phyloP scores from a whole-genome alignment of 768 basidiomycete species.

The Boletus sensibilis region DNA sequence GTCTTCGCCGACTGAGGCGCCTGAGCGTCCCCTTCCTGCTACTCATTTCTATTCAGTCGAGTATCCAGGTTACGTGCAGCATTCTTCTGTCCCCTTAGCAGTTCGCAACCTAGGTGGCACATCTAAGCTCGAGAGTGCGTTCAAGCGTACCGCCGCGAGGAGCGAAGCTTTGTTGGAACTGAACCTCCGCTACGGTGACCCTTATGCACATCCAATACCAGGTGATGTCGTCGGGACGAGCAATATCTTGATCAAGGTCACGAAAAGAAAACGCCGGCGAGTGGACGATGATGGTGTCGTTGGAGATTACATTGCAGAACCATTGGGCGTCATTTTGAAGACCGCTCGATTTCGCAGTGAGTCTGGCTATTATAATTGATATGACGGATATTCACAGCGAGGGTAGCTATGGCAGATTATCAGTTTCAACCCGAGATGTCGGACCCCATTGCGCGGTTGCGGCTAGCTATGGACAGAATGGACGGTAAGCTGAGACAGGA shows the following conservation, averaged over 20 bases:
- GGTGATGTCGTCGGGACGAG: constrained; percentile 76
- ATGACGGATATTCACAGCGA: constrained; percentile 1
- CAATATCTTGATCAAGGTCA: constrained; percentile 85
- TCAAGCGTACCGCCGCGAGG: constrained; percentile 65
- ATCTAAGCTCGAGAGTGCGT: constrained; percentile 67
- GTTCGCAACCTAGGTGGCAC: constrained; percentile 70
- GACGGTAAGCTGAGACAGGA: constrained; percentile 58
- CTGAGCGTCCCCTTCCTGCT: constrained; percentile 48
- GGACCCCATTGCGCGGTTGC: constrained; percentile 69
- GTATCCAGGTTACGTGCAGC: constrained; percentile 83
- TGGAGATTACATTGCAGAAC: constrained; percentile 74
- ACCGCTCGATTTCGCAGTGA: constrained; percentile 89
- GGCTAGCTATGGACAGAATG: constrained; percentile 72
- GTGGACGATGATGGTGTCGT: constrained; percentile 27
- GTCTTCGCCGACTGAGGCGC: constrained; percentile 31
- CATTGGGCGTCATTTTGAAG: constrained; percentile 74
- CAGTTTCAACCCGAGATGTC: constrained; percentile 77
- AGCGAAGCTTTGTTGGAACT: constrained; percentile 72
- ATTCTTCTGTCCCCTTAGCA: constrained; percentile 58
- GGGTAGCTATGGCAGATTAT: constrained; percentile 87
- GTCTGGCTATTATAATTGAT: constrained; percentile 26
- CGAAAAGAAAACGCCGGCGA: constrained; percentile 61
- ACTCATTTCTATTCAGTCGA: constrained; percentile 77
- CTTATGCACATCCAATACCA: constrained; percentile 80
- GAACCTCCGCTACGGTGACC: constrained; percentile 66